Conservation (phyloP, 2,329 filamentous ascomycete species). For the Microsporum canis region DNA sequence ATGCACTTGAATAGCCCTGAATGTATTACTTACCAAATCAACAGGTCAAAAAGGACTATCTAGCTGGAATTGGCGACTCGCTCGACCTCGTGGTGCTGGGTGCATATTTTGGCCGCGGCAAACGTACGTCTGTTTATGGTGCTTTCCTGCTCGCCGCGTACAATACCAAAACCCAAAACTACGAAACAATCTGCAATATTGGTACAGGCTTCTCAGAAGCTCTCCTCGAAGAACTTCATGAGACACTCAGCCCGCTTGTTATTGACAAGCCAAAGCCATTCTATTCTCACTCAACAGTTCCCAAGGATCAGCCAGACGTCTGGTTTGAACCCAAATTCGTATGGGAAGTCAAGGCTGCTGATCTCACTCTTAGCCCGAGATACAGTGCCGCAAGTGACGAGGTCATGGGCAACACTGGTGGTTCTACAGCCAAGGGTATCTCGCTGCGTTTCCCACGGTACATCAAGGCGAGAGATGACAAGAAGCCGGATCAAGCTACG, state of each 20-base stretch:
- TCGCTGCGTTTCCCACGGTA: slow-evolving; percentile 85
- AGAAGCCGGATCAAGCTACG: slow-evolving; percentile 87
- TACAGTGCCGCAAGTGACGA: slow-evolving; percentile 87
- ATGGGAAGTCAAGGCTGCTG: slow-evolving; percentile 96
- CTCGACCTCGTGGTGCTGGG: slow-evolving; percentile 92
- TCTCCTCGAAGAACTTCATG: slow-evolving; percentile 78
- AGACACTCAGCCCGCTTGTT: slow-evolving; percentile 59
- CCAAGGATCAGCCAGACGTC: slow-evolving; percentile 91
- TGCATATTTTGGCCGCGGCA: slow-evolving; percentile 87
- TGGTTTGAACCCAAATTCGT: slow-evolving; percentile 94
- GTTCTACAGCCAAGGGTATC: slow-evolving; percentile 61
- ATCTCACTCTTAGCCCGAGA: slow-evolving; percentile 80
- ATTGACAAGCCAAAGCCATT: slow-evolving; percentile 92
- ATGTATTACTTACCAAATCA: not conserved
- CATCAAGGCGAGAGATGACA: slow-evolving; percentile 84
- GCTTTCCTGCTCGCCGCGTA: slow-evolving; percentile 93
- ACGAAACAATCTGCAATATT: slow-evolving; percentile 97
- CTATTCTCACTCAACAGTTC: slow-evolving; percentile 71
- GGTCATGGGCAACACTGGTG: slow-evolving; percentile 58
- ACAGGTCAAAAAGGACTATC: slow-evolving; percentile 94
- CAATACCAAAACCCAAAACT: slow-evolving; percentile 66
- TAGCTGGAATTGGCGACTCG: slow-evolving; percentile 84
- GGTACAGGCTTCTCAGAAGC: slow-evolving; percentile 93
- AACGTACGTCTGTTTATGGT: slow-evolving; percentile 89
- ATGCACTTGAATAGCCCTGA: not conserved